Conservation (phyloP, 2,329 filamentous ascomycete species). For the Sporothrix sp. region DNA sequence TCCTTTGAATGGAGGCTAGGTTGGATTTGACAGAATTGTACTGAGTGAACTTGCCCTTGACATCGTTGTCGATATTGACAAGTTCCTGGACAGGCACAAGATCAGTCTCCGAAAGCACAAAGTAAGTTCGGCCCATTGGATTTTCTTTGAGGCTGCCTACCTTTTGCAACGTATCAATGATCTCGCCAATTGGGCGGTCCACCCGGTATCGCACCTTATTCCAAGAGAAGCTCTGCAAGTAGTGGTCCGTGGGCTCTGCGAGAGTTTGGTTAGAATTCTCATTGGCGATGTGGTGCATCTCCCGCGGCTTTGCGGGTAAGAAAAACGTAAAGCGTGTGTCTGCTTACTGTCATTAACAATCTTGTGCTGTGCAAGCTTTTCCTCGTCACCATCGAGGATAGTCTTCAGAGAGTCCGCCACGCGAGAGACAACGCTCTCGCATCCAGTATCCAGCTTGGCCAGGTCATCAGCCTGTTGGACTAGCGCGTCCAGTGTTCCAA, state of each 20-base stretch:
- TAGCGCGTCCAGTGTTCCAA: constrained; percentile 87
- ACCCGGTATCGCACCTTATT: constrained; percentile 96
- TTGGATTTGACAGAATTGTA: constrained; percentile 88
- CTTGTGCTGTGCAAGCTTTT: constrained; percentile 76
- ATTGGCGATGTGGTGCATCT: not conserved
- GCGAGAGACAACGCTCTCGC: constrained; percentile 75
- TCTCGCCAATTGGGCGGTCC: constrained; percentile 78
- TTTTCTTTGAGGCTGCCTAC: constrained; percentile 32
- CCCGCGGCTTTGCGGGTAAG: not conserved
- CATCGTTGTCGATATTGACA: constrained; percentile 85
- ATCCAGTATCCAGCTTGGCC: constrained; percentile 71
- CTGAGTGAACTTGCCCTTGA: constrained; percentile 88
- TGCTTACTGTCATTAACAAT: constrained; percentile 82
- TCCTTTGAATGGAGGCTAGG: constrained; percentile 70
- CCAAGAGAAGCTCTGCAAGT: constrained; percentile 82
- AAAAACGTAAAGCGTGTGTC: not conserved
- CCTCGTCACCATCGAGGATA: constrained; percentile 75
- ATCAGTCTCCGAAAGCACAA: no score
- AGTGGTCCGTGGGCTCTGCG: constrained; percentile 88
- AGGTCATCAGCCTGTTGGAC: constrained; percentile 96
- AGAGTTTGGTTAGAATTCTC: not conserved
- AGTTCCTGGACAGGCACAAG: constrained; percentile 63
- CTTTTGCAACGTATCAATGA: constrained; percentile 84
- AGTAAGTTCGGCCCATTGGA: not conserved
- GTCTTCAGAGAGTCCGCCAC: constrained; percentile 76